A percentile compares a stretch with the other conserved stretches of the same genome.
Evolutionary conservation across 169 alveolate species (phyloP).

Genomic region (Babesia bigemina): DNA sequence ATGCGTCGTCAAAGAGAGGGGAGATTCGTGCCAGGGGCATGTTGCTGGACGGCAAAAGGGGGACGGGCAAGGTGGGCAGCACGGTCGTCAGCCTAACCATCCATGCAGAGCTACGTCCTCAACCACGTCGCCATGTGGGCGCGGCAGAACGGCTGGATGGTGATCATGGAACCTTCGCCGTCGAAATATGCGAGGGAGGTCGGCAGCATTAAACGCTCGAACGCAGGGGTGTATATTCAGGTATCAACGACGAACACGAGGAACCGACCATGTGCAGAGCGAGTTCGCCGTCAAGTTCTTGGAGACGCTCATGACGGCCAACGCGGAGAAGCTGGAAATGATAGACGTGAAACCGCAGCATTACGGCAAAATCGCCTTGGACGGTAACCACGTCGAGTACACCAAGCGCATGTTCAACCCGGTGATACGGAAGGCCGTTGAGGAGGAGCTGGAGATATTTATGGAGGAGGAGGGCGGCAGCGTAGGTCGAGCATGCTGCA

Average conservation of each 20-base stretch:
- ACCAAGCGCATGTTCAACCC: constrained; percentile 73
- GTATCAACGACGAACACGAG: constrained; percentile 9
- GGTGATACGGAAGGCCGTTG: constrained; percentile 69
- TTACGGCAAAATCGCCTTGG: constrained; percentile 70
- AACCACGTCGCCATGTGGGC: constrained; percentile 80
- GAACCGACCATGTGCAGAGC: constrained; percentile 12
- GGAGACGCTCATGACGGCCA: constrained; percentile 68
- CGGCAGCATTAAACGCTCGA: constrained; percentile 75
- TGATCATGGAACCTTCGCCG: constrained; percentile 70
- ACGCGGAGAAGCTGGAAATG: constrained; percentile 54
- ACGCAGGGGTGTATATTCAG: constrained; percentile 78
- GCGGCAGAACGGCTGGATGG: constrained; percentile 76
- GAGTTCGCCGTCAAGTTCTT: constrained; percentile 76
- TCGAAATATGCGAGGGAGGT: constrained; percentile 75
- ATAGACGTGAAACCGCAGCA: constrained; percentile 46
- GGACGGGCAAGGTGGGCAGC: constrained; percentile 71
- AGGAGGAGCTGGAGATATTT: constrained; percentile 70
- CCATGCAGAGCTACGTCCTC: constrained; percentile 67
- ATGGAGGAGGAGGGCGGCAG: constrained; percentile 59
- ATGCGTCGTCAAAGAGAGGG: not conserved
- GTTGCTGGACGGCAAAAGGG: constrained; percentile 80
- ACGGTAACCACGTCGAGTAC: constrained; percentile 74
- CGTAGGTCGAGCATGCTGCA: constrained; percentile 46
- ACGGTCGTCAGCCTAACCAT: not conserved
- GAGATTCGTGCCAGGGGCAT: constrained; percentile 44